Evolutionary conservation across 306 rosid species (phyloP).

Genomic region (Morella rubra): DNA sequence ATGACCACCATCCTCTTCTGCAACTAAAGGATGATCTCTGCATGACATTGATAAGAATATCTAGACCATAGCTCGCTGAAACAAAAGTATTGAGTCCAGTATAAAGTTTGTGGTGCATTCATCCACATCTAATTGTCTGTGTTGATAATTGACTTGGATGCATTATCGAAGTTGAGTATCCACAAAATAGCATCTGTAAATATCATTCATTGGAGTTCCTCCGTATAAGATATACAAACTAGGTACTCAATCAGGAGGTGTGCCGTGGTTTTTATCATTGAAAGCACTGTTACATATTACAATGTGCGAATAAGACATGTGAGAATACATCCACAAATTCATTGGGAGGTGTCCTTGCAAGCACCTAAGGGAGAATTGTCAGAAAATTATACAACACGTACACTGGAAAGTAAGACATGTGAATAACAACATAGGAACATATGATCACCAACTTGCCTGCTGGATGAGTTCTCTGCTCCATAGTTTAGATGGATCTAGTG

Average conservation of each 20-base stretch:
- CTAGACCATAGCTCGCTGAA: neutral
- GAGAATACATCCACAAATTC: neutral
- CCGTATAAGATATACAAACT: neutral
- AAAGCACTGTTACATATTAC: neutral
- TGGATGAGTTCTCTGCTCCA: constrained; percentile 92
- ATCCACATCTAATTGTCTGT: neutral
- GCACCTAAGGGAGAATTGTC: neutral
- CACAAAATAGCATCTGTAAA: neutral
- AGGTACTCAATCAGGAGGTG: too few species aligned
- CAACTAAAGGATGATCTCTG: neutral
- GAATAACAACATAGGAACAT: constrained; percentile 15
- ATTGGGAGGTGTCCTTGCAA: neutral
- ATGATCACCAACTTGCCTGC: constrained; percentile 57
- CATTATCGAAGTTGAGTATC: neutral
- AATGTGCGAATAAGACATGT: too few species aligned
- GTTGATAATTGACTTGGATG: neutral
- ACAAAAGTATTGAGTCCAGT: neutral
- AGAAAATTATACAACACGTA: neutral
- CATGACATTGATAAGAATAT: neutral
- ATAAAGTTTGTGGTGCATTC: neutral
- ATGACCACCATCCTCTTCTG: neutral
- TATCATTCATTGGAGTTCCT: neutral
- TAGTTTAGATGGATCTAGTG: constrained; percentile 82
- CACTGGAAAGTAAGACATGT: constrained; percentile 12
- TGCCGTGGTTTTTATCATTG: too few species aligned